Evolutionary conservation across 73 alveolate species (phyloP).

Genomic region (Paramecium sexaurelia): DNA sequence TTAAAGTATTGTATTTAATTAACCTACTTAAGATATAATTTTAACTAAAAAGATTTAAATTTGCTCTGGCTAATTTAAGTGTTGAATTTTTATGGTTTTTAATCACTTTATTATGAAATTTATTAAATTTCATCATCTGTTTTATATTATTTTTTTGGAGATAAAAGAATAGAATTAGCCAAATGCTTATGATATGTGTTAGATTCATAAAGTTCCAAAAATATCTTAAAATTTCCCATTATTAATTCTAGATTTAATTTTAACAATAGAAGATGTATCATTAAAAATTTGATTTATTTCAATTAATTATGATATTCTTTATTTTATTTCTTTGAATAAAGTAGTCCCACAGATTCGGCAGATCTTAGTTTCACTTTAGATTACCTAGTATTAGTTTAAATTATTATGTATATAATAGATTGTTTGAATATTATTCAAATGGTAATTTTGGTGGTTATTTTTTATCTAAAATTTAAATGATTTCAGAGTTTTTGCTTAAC

Average conservation of each 20-base stretch:
- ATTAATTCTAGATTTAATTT: not conserved
- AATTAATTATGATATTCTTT: not conserved
- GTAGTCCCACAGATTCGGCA: not conserved
- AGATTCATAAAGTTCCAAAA: not conserved
- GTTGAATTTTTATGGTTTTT: not conserved
- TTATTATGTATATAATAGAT: too few relatives aligned
- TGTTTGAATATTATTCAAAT: too few relatives aligned
- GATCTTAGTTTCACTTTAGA: not conserved
- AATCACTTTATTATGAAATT: not conserved
- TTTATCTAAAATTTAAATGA: not conserved
- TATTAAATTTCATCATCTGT: slow-evolving; percentile 18
- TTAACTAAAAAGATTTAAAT: not conserved
- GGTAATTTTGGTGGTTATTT: not conserved
- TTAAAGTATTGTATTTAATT: not conserved
- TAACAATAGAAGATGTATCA: slow-evolving; percentile 36
- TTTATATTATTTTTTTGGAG: not conserved
- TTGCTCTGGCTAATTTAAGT: not conserved
- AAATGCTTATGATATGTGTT: not conserved
- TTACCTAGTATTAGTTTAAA: too few relatives aligned
- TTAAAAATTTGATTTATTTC: not conserved
- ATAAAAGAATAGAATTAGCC: not conserved
- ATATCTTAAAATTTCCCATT: slow-evolving; percentile 5
- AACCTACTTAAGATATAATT: not conserved
- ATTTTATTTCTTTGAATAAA: not conserved
- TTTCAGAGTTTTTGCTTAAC: slow-evolving; percentile 2